Base-by-base conservation (phyloP, 2,329 filamentous ascomycete genomes). In the Ceratocystiopsis minuta region DNA sequence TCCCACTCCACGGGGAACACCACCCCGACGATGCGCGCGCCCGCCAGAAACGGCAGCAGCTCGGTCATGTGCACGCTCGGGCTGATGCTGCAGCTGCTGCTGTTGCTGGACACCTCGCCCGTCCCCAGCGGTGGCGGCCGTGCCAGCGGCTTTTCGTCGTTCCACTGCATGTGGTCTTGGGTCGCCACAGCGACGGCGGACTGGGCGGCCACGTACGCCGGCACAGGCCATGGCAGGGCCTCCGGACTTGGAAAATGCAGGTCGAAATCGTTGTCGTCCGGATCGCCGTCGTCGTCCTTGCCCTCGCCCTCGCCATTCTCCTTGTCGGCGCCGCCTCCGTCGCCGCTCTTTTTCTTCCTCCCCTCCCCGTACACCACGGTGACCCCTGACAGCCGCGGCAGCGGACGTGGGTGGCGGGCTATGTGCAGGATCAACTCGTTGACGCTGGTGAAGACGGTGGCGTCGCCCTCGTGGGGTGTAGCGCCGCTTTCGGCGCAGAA, bases 1-100 rank as follows among this genome's bases (percentile, higher is more conserved):
- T 60, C 55, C 49, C 70, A 70, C 49, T 62, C 63, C 11, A 56
- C 53, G 0, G 67, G 68, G 51, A 69, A 74, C 34, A 62, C 58
- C 24, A 75, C 54, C 0, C 68, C 70, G 1, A 65, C 60, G 17
- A 75, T 58, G 37, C 57, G 60, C 2, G 67, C 67, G 1, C 68
- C 69, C 14, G 61, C 56, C 34, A 61, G 43, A 43, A 65, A 65
- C 41, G 57, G 54, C n/a, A 64, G 52, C 44, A 63, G 54, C 35
- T 59, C 55, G 2, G 53, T 52, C 20, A 20, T 20, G 20, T 20
- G 20, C 20, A 4, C 20, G 20, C 20, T 20, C 20, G 20, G 20
- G 20, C 20, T 4, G 20, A 20, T 20, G 20, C 20, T 20, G 20
- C 20, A 4, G 20, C 20, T 20, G 20, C 20, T 20, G 14, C 48